Base-by-base conservation (phyloP, 768 basidiomycete genomes). In the Amanita fuliginea region DNA sequence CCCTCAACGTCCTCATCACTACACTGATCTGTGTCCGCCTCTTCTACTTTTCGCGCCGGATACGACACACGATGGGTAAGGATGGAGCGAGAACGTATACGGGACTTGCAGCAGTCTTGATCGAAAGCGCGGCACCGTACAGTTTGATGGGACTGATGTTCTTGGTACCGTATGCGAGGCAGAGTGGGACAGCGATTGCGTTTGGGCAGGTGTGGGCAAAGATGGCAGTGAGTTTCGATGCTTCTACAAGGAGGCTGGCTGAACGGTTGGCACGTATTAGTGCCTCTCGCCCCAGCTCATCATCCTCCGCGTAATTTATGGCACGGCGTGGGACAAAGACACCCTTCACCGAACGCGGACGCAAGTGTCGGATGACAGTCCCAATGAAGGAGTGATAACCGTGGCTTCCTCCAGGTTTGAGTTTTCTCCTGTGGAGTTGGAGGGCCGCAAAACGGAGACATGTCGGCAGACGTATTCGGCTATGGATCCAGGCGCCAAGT, bases 141-240 rank as follows among this genome's bases (percentile, higher is more conserved):
- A 26, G 3, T 26, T 26, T 26, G 26, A 6, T 26, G 26, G 26
- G 6, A 1, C 26, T 26, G 26, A 26, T 26, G 26, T 26, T 26
- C 26, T 26, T 26, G 26, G 26, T 26, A 1, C 6, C 26, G 26
- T 26, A 62, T 53, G 69, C 67, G 0, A 49, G 61, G 9, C 60
- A 60, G 30, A 64, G 61, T 42, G 59, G 60, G 13, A 60, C 65
- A 16, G 60, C 63, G 2, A 63, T 65, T 34, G 62, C 64, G 7
- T 66, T 72, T 51, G 66, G 65, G 30, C 67, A 68, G 46, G 63
- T 72, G 24, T 72, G 69, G 65, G 63, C 67, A 3, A 70, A 70
- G 54, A 60, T 71, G 49, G 64, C 66, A 33, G 71, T 72, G 51
- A 42, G 69, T 65, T 24, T 28, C 24, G 21, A 26, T 18, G 36